phyloP scores from a whole-genome alignment of 139 green algal genomes.

The Coccomyxa sp. region DNA sequence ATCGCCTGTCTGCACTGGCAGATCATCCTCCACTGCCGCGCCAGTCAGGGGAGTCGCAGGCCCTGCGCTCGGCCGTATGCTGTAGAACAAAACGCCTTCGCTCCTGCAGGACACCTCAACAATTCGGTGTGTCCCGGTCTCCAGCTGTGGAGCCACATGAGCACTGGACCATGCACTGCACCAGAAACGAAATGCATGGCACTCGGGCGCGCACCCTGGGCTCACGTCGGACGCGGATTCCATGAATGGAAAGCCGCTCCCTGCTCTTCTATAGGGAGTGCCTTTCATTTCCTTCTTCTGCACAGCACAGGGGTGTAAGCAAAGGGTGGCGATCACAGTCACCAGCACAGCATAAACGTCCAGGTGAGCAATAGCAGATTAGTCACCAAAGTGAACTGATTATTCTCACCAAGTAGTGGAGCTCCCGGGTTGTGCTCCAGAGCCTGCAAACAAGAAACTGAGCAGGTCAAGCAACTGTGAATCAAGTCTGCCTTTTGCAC shows the following conservation, averaged over 20 bases:
- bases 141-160: background rate
- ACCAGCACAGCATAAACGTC: background rate
- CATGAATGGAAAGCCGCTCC: slow-evolving; percentile 2
- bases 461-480: background rate
- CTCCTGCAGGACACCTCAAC: slow-evolving; percentile 1
- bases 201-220: background rate
- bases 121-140: background rate
- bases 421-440: slow-evolving; percentile 28
- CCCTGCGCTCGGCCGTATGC: slow-evolving; percentile 14
- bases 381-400: too few species aligned
- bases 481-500: background rate
- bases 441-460: slow-evolving; percentile 18
- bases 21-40: slow-evolving; percentile 12
- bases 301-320: background rate
- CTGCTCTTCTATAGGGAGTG: background rate
- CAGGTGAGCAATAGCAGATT: background rate
- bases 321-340: background rate
- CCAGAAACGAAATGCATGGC: background rate
- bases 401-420: slow-evolving; percentile 28
- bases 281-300: background rate
- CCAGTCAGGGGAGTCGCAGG: slow-evolving; percentile 22
- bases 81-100: slow-evolving; percentile 34
- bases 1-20: slow-evolving; percentile 9
- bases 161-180: background rate
- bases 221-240: background rate